Evolutionary conservation across 495 filamentous ascomycete genomes (phyloP).

Genomic region (Elasticomyces elasticus): DNA sequence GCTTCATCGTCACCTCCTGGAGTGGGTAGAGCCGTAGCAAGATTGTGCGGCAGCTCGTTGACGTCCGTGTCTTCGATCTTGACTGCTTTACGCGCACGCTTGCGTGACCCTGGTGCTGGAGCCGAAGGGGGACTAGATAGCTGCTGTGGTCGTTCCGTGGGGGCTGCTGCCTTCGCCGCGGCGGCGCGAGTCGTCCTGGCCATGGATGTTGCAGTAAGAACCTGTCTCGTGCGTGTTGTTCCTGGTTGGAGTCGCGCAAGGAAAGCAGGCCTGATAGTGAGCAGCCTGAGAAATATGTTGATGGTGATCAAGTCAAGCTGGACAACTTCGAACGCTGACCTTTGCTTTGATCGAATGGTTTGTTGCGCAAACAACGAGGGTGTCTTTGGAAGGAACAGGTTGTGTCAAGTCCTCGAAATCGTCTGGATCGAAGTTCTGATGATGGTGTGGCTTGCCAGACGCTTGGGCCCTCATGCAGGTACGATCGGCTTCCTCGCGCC

Average conservation of each 20-base stretch:
- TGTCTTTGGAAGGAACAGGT: no score
- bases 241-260: neutral
- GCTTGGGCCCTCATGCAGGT: neutral
- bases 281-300: no score
- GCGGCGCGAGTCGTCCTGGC: slow-evolving; percentile 20
- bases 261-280: neutral
- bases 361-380: no score
- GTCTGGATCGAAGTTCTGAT: neutral
- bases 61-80: slow-evolving; percentile 24
- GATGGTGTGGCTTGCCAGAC: neutral
- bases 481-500: neutral
- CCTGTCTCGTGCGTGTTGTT: neutral
- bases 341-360: no score
- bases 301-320: no score
- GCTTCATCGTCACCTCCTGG: slow-evolving; percentile 8
- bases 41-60: slow-evolving; percentile 31
- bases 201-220: neutral
- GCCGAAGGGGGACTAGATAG: slow-evolving; percentile 30
- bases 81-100: slow-evolving; percentile 21
- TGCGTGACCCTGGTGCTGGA: slow-evolving; percentile 20
- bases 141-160: slow-evolving; percentile 20
- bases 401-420: neutral
- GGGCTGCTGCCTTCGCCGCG: slow-evolving; percentile 11
- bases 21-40: slow-evolving; percentile 21
- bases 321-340: no score